Evolutionary conservation across 805 yeast species (phyloP).

Genomic region (Cyberlindnera petersonii): DNA sequence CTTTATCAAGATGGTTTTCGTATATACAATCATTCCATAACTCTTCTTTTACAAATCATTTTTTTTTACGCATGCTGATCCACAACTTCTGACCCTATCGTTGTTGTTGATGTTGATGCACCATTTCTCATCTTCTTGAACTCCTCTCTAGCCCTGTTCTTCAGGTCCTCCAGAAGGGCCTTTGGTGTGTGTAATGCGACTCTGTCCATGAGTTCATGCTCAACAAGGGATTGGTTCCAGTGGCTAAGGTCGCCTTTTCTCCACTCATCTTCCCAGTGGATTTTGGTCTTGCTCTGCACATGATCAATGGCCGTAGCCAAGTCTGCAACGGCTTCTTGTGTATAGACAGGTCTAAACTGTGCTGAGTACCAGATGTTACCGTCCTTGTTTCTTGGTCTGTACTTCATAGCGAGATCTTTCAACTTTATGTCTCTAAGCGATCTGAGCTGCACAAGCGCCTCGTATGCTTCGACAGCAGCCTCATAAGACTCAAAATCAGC

Average conservation of each 20-base stretch:
- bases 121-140: slow-evolving; percentile 19
- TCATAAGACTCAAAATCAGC: slow-evolving; percentile 61
- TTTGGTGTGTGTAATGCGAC: slow-evolving; percentile 60
- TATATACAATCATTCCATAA: too few species aligned
- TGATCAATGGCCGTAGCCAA: slow-evolving; percentile 66
- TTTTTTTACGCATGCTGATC: slow-evolving; percentile 9
- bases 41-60: not conserved
- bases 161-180: slow-evolving; percentile 58
- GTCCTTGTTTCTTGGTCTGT: slow-evolving; percentile 68
- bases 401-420: slow-evolving; percentile 54
- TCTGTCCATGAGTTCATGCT: slow-evolving; percentile 57
- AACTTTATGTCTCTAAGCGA: slow-evolving; percentile 64
- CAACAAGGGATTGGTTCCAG: slow-evolving; percentile 60
- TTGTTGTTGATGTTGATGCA: too few species aligned
- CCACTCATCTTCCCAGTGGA: slow-evolving; percentile 86
- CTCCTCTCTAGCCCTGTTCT: slow-evolving; percentile 29
- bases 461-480: slow-evolving; percentile 66
- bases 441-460: slow-evolving; percentile 70
- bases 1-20: too few species aligned
- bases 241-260: slow-evolving; percentile 74
- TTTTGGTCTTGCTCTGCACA: slow-evolving; percentile 38
- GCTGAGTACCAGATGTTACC: slow-evolving; percentile 85
- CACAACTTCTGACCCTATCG: not conserved
- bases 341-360: slow-evolving; percentile 83
- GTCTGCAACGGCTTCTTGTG: slow-evolving; percentile 91